These are phyloP conservation scores for Suillus weaverae DNA, from an alignment of 768 basidiomycete genomes.

Conservation along the genomic window DNA sequence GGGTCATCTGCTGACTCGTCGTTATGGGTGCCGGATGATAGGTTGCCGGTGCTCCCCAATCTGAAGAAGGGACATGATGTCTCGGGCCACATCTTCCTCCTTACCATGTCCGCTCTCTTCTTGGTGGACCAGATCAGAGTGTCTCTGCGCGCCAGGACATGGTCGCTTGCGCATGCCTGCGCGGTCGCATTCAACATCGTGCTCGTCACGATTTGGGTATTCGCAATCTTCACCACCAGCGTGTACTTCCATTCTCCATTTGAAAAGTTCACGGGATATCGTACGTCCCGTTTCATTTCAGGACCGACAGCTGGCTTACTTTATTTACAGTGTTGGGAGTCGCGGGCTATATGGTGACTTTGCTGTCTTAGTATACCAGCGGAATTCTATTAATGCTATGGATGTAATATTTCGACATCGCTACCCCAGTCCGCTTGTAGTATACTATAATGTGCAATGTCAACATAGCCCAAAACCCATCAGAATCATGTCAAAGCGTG, in stretches of 20 bases:
- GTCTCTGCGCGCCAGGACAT: conserved; percentile 43
- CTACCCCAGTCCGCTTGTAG: neutral
- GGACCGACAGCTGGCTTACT: neutral
- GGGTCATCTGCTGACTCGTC: conserved; percentile 5
- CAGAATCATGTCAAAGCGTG: neutral
- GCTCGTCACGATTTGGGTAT: conserved; percentile 64
- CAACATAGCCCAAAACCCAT: neutral
- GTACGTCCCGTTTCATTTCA: conserved; percentile 48
- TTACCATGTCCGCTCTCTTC: conserved; percentile 78
- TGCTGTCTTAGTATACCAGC: conserved; percentile 13
- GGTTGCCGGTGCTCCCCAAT: conserved; percentile 55
- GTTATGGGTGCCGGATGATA: conserved; percentile 30
- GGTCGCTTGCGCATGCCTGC: conserved; percentile 45
- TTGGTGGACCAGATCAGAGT: conserved; percentile 72
- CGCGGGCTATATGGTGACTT: conserved; percentile 35
- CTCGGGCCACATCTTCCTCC: conserved; percentile 90
- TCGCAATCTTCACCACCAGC: conserved; percentile 77
- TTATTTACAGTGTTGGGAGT: conserved; percentile 38
- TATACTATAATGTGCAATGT: neutral
- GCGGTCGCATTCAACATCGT: conserved; percentile 48
- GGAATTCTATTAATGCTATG: neutral
- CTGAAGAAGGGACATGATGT: conserved; percentile 86
- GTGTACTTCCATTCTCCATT: conserved; percentile 88
- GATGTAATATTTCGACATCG: neutral
- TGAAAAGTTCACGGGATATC: conserved; percentile 84